A percentile compares a stretch with the other conserved stretches of the same genome.
These are phyloP conservation scores for Lepiota subincarnata DNA, from an alignment of 768 basidiomycete genomes.

Conservation along the genomic window DNA sequence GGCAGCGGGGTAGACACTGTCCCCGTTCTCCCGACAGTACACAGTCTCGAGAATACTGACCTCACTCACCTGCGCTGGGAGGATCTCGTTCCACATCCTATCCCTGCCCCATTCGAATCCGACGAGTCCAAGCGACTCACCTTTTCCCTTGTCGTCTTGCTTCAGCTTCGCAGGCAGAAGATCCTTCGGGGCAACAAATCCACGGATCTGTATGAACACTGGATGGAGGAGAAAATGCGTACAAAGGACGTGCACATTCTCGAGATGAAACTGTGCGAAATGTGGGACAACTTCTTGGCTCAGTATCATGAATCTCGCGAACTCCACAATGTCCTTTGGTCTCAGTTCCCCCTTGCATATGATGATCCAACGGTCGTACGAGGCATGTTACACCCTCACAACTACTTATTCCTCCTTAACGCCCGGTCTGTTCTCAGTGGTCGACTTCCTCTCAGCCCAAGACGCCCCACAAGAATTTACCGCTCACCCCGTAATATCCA, in stretches of 20 bases:
- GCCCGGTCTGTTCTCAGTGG: constrained; percentile 24
- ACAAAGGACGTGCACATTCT: constrained; percentile 24
- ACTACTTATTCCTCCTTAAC: constrained; percentile 1
- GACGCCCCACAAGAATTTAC: constrained; percentile 34
- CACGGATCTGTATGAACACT: constrained; percentile 39
- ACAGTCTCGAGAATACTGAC: constrained; percentile 19
- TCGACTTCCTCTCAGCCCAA: constrained; percentile 33
- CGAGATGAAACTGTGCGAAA: constrained; percentile 26
- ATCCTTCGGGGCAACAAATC: background rate
- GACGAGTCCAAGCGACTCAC: constrained; percentile 16
- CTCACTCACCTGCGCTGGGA: constrained; percentile 10
- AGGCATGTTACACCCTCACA: constrained; percentile 23
- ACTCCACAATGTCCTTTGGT: constrained; percentile 48
- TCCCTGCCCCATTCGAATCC: constrained; percentile 6
- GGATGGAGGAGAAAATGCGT: constrained; percentile 28
- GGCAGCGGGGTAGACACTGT: background rate
- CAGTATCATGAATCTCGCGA: constrained; percentile 36
- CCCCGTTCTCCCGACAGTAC: constrained; percentile 15
- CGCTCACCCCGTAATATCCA: constrained; percentile 35
- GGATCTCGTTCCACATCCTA: constrained; percentile 1
- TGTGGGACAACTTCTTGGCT: constrained; percentile 42
- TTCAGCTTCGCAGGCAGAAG: constrained; percentile 27
- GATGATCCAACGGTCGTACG: constrained; percentile 17
- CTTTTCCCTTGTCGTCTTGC: constrained; percentile 29
- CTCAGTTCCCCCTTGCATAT: constrained; percentile 32